A percentile compares a stretch with the other conserved stretches of the same genome.
phyloP scores from a whole-genome alignment of 352 stramenopile species.

The Saprolegnia parasitica region DNA sequence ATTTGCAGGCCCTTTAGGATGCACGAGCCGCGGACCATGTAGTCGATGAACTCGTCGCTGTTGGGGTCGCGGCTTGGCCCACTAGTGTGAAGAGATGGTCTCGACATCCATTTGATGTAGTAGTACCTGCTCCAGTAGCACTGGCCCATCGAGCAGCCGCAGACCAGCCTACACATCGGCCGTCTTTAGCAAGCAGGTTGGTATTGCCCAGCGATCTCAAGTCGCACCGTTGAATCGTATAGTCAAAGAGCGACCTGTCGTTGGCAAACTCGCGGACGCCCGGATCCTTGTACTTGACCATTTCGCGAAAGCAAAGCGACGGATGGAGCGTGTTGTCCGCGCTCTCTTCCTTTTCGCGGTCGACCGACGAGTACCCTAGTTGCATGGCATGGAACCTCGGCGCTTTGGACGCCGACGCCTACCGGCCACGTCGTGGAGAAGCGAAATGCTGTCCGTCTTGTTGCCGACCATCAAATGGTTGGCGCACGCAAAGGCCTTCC shows the following conservation, averaged over 20 bases:
- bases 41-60: constrained; percentile 60
- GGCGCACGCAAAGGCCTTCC: constrained; percentile 17
- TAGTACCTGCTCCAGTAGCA: constrained; percentile 79
- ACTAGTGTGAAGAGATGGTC: constrained; percentile 30
- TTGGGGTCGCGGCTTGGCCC: constrained; percentile 53
- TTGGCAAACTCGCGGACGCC: constrained; percentile 22
- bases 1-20: constrained; percentile 50
- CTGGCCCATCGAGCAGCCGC: constrained; percentile 51
- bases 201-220: too few relatives aligned
- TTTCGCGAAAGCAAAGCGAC: constrained; percentile 38
- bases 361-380: constrained; percentile 19
- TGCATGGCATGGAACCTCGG: too few relatives aligned
- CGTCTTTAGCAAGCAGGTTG: neutral
- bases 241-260: neutral
- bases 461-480: neutral
- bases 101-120: neutral
- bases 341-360: constrained; percentile 28
- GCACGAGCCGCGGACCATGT: constrained; percentile 39
- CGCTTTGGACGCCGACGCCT: neutral
- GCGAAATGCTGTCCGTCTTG: neutral
- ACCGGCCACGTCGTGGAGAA: constrained; percentile 10
- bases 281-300: constrained; percentile 29
- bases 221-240: constrained; percentile 12
- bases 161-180: constrained; percentile 51
- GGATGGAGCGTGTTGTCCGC: constrained; percentile 37